Percentiles rank a stretch among this genome's conserved stretches.
Conservation (phyloP, 176 grass and related monocot species). For the Eleusine coracana region DNA sequence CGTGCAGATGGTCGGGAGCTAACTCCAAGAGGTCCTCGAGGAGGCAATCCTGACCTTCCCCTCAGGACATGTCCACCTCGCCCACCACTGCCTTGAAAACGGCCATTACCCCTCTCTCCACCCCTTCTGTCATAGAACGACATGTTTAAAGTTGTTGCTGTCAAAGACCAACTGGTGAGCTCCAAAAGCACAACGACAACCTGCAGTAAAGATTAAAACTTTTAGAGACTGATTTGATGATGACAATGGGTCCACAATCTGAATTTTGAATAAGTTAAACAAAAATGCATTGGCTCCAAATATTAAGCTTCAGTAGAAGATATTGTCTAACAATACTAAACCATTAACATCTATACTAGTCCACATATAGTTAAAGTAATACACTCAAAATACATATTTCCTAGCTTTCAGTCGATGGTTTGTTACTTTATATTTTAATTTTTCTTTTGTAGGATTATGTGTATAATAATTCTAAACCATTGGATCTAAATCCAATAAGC, state of each 20-base stretch:
- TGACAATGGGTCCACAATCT: neutral
- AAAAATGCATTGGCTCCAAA: neutral
- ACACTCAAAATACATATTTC: no score
- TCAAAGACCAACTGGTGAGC: slow-evolving; percentile 17
- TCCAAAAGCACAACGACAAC: slow-evolving; percentile 27
- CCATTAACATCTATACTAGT: neutral
- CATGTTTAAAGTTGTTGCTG: slow-evolving; percentile 50
- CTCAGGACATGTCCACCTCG: slow-evolving; percentile 63
- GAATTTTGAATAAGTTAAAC: slow-evolving; percentile 19
- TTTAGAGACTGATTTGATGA: neutral
- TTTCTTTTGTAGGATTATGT: no score
- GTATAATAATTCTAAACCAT: no score
- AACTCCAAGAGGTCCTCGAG: slow-evolving; percentile 84
- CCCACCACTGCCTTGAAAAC: slow-evolving; percentile 61
- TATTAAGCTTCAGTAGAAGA: slow-evolving; percentile 6
- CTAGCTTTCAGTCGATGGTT: no score
- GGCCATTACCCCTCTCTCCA: slow-evolving; percentile 56
- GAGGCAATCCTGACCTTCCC: slow-evolving; percentile 65
- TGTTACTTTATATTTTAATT: no score
- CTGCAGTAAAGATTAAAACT: slow-evolving; percentile 39
- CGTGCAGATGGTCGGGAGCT: slow-evolving; percentile 73
- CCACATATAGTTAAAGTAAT: neutral
- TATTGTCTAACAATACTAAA: neutral
- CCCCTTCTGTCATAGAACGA: slow-evolving; percentile 69
- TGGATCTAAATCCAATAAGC: no score